Base-by-base conservation (phyloP, 345 rosid species). In the Carallia pectinifolia region DNA sequence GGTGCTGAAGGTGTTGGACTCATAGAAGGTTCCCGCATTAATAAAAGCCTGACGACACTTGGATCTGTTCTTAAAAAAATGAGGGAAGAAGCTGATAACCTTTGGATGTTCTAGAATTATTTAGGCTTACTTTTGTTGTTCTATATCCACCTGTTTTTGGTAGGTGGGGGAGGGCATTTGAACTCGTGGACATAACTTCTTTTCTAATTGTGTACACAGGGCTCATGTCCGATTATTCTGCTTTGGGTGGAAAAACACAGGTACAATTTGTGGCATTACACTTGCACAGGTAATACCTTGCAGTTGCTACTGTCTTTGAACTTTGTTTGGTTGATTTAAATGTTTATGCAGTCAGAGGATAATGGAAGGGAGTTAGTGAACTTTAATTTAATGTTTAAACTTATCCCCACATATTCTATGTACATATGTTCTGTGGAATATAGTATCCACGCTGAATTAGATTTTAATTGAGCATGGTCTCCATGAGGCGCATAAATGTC, bases 1-100 rank as follows among this genome's bases (percentile, higher is more conserved):
- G 98, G 98, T 48, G 98, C 98, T 44, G 98, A 94, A 78, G 98
- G 98, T 76, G 93, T 91, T 74, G 85, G 98, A 55, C 86, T 94
- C 44, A 23, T 23, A 78, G 98, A 94, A 81, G 98, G 98, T 37
- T 91, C 97, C 55, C 97, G 91, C 76, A 91, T 94, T 62, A 94
- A 91, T 74, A 94, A 90, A 85, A 94, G 98, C 73, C 71, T 94
- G 80, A 94, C 91, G 23, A 23, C 23, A 58, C 84, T 91, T 13
- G 98, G 98, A 76, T 91, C 96, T 71, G 98, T 94, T 10, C 91
- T 94, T 23, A 91, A 94, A 76, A 93, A 94, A 94, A 65, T 94
- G 84, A 94, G 98, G 65, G 98, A 91, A 83, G 98, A 89, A 66
- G 97, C 86, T 64, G 98, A 94, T 83, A 89, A 86, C 82, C 97